Evolutionary conservation across 148 eudicot species (phyloP), one percentile per base, ranked within the genome.

Genomic region (Oxyria digyna): DNA sequence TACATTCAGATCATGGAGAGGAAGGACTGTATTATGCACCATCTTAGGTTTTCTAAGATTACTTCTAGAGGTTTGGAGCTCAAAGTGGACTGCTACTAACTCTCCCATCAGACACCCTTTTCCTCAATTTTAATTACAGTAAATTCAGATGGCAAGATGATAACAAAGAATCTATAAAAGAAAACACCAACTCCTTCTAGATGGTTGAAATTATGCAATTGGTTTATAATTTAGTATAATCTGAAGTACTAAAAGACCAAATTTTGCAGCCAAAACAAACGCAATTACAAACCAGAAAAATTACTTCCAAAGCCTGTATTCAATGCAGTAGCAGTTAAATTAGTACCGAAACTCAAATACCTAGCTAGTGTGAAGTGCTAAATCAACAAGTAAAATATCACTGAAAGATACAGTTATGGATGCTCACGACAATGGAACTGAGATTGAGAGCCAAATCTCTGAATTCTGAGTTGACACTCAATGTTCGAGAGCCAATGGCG

Each of bases 361-460:
- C 65, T 59, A 59, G 65, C 15, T 13, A 13, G 5, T 59, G n/a
- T 59, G 65, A 59, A 18, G 21, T 3, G 0, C 8, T 8, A 18
- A 67, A 40, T 0, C 21, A 2, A 12, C 54, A 20, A 68, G 10
- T 40, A 68, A 45, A 13, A 46, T 31, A 66, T 8, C 37, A 17
- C 57, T 20, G 29, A 24, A 14, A 37, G 67, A 42, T 62, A 27
- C 48, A 31, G 46, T 43, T 31, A 68, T 63, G 72, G 43, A 32
- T 9, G 54, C 80, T 76, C 71, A 93, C 98, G 87, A 85, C 74
- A 59, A 76, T 65, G 20, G 87, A 81, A 76, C 98, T 93, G 38
- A 89, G 84, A 40, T 82, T 86, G 64, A 93, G 81, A 13, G 91
- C 96, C 52, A 75, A 62, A 15, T 85, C 95, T 81, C 70, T 93